phyloP scores from a whole-genome alignment of 352 stramenopile species.

The Globisporangium barbulae region DNA sequence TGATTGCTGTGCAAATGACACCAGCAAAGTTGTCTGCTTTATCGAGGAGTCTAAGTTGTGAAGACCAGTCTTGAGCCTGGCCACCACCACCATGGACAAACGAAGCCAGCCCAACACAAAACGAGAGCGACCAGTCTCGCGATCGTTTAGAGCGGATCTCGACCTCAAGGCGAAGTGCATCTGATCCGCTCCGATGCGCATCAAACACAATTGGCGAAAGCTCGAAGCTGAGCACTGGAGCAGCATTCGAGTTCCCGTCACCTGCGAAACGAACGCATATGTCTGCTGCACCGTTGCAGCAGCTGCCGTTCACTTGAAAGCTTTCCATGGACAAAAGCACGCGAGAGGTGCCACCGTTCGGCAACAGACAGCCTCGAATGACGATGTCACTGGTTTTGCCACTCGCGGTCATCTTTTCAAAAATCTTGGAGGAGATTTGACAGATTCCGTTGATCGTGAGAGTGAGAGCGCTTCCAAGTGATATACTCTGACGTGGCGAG shows the following conservation, averaged over 20 bases:
- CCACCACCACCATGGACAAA: background rate
- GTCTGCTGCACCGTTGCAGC: background rate
- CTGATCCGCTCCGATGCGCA: background rate
- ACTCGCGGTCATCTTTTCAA: background rate
- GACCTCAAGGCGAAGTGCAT: conserved; percentile 9
- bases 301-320: background rate
- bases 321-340: background rate
- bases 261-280: conserved; percentile 2
- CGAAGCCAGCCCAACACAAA: conserved; percentile 5
- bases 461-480: conserved; percentile 3
- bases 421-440: background rate
- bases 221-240: conserved; percentile 3
- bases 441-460: conserved; percentile 10
- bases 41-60: conserved; percentile 7
- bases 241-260: background rate
- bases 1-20: background rate
- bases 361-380: conserved; percentile 1
- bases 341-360: background rate
- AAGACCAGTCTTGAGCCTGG: background rate
- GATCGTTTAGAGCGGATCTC: conserved; percentile 12
- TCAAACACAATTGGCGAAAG: conserved; percentile 10
- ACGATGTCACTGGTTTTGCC: background rate
- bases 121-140: conserved; percentile 10
- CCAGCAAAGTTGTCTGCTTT: conserved; percentile 4
- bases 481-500: background rate